phyloP scores from a whole-genome alignment of 208 protist genomes.

The Sergeia podlipaevii region DNA sequence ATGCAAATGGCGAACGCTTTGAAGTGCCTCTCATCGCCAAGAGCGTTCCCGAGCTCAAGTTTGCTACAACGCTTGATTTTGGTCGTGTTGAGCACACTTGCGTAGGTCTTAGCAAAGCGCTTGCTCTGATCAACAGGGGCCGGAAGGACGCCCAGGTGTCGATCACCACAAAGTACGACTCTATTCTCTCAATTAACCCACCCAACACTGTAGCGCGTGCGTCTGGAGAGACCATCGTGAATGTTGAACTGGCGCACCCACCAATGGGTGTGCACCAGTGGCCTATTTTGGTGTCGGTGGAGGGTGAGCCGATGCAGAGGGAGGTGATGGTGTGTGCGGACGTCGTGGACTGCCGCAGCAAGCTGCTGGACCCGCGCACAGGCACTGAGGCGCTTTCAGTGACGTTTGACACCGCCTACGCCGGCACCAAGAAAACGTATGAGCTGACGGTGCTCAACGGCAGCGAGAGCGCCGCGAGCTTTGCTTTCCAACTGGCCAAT shows the following conservation, averaged over 20 bases:
- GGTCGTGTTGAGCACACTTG: slow-evolving; percentile 61
- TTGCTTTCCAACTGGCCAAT: slow-evolving; percentile 70
- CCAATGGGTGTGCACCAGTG: slow-evolving; percentile 37
- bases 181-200: slow-evolving; percentile 20
- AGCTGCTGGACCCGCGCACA: slow-evolving; percentile 54
- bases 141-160: slow-evolving; percentile 48
- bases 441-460: slow-evolving; percentile 65
- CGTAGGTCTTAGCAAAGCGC: slow-evolving; percentile 21
- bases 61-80: slow-evolving; percentile 49
- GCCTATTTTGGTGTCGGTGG: slow-evolving; percentile 38
- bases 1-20: slow-evolving; percentile 47
- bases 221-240: slow-evolving; percentile 35
- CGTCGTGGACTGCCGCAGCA: slow-evolving; percentile 72
- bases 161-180: background rate
- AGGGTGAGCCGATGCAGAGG: slow-evolving; percentile 29
- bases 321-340: slow-evolving; percentile 47
- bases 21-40: slow-evolving; percentile 65
- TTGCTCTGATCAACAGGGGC: slow-evolving; percentile 71
- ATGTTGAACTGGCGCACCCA: slow-evolving; percentile 52
- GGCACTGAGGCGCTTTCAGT: slow-evolving; percentile 54
- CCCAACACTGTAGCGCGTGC: slow-evolving; percentile 23
- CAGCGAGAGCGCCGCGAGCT: slow-evolving; percentile 72
- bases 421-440: slow-evolving; percentile 40
- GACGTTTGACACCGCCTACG: slow-evolving; percentile 61
- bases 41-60: slow-evolving; percentile 63